Percentiles rank a stretch among this genome's conserved stretches.
phyloP scores from a whole-genome alignment of 2,329 filamentous ascomycete species.

The Colletotrichum sp. region DNA sequence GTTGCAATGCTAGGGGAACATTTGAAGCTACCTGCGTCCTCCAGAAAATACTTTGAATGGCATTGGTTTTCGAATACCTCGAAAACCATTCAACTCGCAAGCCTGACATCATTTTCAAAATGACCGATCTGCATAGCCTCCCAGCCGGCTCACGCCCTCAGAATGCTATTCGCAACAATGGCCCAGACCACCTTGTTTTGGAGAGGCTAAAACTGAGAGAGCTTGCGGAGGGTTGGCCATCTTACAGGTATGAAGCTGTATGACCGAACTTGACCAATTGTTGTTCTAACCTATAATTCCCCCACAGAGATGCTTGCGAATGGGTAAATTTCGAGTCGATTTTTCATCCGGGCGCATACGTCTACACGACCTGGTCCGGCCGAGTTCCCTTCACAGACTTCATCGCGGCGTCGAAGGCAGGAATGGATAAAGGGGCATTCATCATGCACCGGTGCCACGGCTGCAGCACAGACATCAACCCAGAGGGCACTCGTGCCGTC shows the following conservation, averaged over 20 bases:
- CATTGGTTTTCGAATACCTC: neutral
- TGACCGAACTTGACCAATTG: neutral
- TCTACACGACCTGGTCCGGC: constrained; percentile 58
- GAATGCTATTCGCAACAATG: constrained; percentile 50
- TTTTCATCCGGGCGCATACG: constrained; percentile 50
- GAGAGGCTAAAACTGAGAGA: constrained; percentile 53
- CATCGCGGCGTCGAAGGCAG: constrained; percentile 40
- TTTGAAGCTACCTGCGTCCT: neutral
- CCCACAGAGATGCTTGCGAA: constrained; percentile 49
- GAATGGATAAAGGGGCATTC: constrained; percentile 46
- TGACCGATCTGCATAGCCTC: constrained; percentile 39
- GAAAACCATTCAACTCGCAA: neutral
- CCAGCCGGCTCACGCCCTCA: constrained; percentile 38
- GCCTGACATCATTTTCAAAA: constrained; percentile 1
- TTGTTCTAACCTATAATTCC: neutral
- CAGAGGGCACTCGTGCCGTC: constrained; percentile 42
- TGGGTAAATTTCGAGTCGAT: constrained; percentile 57
- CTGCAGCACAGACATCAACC: constrained; percentile 44
- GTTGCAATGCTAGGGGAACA: neutral
- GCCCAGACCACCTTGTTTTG: constrained; percentile 44
- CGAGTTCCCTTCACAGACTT: constrained; percentile 43
- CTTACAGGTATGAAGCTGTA: constrained; percentile 38
- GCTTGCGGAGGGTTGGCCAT: constrained; percentile 54
- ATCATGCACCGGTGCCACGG: constrained; percentile 50
- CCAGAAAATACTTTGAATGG: accelerated